Evolutionary conservation across 495 filamentous ascomycete genomes (phyloP).

Genomic region (Xylaria curta): DNA sequence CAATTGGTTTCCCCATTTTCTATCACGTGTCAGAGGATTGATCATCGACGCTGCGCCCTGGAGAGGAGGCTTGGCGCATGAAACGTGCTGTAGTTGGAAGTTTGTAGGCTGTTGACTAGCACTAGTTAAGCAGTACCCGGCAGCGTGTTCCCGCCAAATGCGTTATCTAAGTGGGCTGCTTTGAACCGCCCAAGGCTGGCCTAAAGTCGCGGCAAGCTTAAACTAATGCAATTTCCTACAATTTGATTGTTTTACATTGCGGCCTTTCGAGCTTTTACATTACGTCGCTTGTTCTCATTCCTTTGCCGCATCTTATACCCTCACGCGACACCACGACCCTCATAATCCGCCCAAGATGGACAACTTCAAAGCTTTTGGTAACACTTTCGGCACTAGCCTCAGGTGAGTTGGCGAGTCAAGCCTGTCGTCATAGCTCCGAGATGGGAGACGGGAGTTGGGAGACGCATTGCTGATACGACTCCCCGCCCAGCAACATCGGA

Average conservation of each 20-base stretch:
- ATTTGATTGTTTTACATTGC: slow-evolving; percentile 14
- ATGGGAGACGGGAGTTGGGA: neutral
- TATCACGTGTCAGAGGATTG: slow-evolving; percentile 17
- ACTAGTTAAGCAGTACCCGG: neutral
- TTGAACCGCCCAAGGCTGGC: slow-evolving; percentile 1
- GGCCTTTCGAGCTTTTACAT: neutral
- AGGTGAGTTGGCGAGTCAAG: slow-evolving; percentile 31
- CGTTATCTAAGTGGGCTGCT: neutral
- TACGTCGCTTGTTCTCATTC: slow-evolving; percentile 1
- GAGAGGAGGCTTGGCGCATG: slow-evolving; percentile 11
- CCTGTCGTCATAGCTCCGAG: slow-evolving; percentile 18
- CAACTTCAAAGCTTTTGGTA: slow-evolving; percentile 68
- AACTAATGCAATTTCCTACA: neutral
- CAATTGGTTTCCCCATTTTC: too few relatives aligned
- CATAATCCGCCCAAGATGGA: slow-evolving; percentile 59
- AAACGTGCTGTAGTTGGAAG: neutral
- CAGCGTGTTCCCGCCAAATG: neutral
- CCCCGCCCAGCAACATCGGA: slow-evolving; percentile 48
- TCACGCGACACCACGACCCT: neutral
- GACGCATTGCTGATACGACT: slow-evolving; percentile 27
- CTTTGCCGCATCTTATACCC: neutral
- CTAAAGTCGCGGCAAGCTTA: slow-evolving; percentile 7
- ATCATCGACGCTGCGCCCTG: neutral
- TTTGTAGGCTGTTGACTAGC: slow-evolving; percentile 10
- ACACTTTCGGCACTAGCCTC: slow-evolving; percentile 53